Evolutionary conservation across 2,329 filamentous ascomycete genomes (phyloP).

Genomic region (Pyricularia sp.): DNA sequence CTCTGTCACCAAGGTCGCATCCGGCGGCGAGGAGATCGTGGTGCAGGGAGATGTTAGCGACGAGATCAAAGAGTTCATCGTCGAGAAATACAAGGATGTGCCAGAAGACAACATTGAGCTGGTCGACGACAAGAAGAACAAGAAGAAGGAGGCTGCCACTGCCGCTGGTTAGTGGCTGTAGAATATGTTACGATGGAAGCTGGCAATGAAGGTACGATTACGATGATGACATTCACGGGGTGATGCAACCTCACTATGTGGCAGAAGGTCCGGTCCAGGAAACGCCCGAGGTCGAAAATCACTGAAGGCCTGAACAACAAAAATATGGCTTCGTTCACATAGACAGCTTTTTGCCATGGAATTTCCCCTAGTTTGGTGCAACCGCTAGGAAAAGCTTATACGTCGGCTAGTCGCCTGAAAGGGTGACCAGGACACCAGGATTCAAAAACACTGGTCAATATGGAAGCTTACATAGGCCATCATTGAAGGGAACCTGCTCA

Average conservation of each 20-base stretch:
- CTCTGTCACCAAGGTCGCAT: conserved; percentile 78
- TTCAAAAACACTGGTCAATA: background rate
- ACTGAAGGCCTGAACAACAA: background rate
- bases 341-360: background rate
- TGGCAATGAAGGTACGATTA: background rate
- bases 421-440: background rate
- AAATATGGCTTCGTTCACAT: background rate
- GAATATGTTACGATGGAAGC: background rate
- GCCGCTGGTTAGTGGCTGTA: background rate
- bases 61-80: conserved; percentile 81
- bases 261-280: background rate
- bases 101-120: conserved; percentile 92
- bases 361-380: background rate
- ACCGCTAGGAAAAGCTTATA: background rate
- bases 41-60: conserved; percentile 95
- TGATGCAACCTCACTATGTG: background rate
- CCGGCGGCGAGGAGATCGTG: conserved; percentile 88
- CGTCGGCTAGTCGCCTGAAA: background rate
- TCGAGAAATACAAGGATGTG: conserved; percentile 79
- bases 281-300: background rate
- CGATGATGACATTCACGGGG: background rate
- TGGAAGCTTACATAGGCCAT: background rate
- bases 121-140: conserved; percentile 92
- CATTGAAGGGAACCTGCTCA: too few species aligned
- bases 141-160: conserved; percentile 11